Conservation (phyloP, 2,329 filamentous ascomycete genomes). For the Alternaria ethzedia region DNA sequence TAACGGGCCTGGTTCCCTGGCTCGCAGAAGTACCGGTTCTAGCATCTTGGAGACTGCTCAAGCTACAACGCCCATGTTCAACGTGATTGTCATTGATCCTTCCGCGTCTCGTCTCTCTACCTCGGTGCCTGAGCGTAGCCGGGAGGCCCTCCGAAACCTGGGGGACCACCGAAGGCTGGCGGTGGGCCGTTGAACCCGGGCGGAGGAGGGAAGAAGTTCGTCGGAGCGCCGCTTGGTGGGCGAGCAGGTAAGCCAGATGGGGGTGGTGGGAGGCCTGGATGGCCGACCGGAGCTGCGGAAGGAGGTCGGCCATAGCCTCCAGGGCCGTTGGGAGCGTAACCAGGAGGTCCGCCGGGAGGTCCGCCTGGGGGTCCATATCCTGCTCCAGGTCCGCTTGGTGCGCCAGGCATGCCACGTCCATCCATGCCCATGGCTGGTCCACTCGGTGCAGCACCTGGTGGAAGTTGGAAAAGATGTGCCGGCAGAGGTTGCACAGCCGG, state of each 20-base stretch:
- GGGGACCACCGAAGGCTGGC: slow-evolving; percentile 31
- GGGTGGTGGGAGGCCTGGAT: slow-evolving; percentile 64
- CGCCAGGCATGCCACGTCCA: slow-evolving; percentile 41
- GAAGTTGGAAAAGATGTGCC: slow-evolving; percentile 68
- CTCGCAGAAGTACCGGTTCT: background rate
- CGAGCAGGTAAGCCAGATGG: slow-evolving; percentile 68
- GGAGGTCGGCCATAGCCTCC: slow-evolving; percentile 28
- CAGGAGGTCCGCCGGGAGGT: slow-evolving; percentile 51
- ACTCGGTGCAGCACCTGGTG: slow-evolving; percentile 34
- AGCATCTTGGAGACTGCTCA: background rate
- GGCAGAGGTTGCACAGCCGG: slow-evolving; percentile 79
- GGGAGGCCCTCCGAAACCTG: slow-evolving; percentile 20
- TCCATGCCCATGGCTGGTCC: slow-evolving; percentile 48
- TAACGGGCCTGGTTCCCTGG: background rate
- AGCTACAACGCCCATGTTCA: background rate
- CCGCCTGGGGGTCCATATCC: slow-evolving; percentile 46
- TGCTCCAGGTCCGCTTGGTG: slow-evolving; percentile 51
- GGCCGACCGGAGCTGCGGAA: slow-evolving; percentile 26
- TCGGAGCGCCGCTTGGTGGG: slow-evolving; percentile 71
- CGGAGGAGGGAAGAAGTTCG: slow-evolving; percentile 38
- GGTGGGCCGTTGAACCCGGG: slow-evolving; percentile 28
- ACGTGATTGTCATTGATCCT: background rate
- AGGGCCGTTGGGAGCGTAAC: slow-evolving; percentile 30
- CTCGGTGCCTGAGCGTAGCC: slow-evolving; percentile 17
- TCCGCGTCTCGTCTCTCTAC: background rate